These are phyloP conservation scores for Fusarium solani-melongenae DNA, from an alignment of 2,329 filamentous ascomycete species.

Conservation along the genomic window DNA sequence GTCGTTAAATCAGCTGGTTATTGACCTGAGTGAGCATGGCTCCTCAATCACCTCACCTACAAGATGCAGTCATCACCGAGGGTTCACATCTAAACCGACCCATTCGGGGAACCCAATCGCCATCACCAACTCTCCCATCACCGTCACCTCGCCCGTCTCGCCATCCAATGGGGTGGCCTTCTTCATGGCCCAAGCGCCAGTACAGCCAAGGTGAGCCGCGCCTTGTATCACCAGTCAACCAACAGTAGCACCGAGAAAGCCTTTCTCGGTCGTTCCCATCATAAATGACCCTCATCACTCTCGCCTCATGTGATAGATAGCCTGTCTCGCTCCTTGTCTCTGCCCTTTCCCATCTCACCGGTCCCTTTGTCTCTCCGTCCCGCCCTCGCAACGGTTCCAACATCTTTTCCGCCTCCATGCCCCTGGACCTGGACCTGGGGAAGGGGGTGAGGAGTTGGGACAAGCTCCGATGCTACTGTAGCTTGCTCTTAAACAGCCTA, in stretches of 20 bases:
- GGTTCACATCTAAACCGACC: slow-evolving; percentile 7
- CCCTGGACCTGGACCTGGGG: slow-evolving; percentile 31
- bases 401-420: slow-evolving; percentile 18
- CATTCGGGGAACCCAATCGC: slow-evolving; percentile 8
- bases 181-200: slow-evolving; percentile 25
- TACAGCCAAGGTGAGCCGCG: slow-evolving; percentile 7
- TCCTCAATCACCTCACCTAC: slow-evolving; percentile 9
- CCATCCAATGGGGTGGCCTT: slow-evolving; percentile 16
- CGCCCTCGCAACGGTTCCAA: not conserved
- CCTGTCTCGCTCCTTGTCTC: not conserved
- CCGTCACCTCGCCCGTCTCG: slow-evolving; percentile 2
- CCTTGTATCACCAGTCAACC: slow-evolving; percentile 19
- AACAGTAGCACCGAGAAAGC: slow-evolving; percentile 16
- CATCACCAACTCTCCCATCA: slow-evolving; percentile 12
- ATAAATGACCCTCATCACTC: not conserved
- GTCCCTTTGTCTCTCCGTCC: slow-evolving; percentile 14
- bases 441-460: slow-evolving; percentile 33
- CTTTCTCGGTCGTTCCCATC: not conserved
- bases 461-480: slow-evolving; percentile 25
- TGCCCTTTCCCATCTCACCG: slow-evolving; percentile 6
- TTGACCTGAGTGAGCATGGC: not conserved
- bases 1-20: slow-evolving; percentile 20
- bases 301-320: not conserved
- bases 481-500: slow-evolving; percentile 28
- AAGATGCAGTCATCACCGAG: slow-evolving; percentile 2